Conservation (phyloP, 192 early-diverging fungal species). For the Coemansia sp. region DNA sequence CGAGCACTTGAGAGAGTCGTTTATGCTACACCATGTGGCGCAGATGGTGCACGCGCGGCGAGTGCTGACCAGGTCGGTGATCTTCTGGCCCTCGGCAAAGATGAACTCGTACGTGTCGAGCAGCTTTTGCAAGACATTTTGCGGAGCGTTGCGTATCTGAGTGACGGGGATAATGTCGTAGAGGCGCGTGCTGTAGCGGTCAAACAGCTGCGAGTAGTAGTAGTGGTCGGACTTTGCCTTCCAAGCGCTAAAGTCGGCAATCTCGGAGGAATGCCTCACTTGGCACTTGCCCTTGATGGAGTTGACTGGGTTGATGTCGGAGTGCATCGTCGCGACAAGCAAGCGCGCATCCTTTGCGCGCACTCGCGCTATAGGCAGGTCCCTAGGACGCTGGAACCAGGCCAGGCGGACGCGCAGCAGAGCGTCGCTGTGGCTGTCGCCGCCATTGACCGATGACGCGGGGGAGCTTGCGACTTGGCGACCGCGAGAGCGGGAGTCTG, state of each 20-base stretch:
- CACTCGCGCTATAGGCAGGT: constrained; percentile 59
- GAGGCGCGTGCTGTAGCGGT: constrained; percentile 81
- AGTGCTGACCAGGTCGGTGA: constrained; percentile 67
- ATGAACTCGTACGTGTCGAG: constrained; percentile 75
- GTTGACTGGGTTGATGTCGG: constrained; percentile 76
- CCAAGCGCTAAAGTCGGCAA: constrained; percentile 37
- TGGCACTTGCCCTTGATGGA: constrained; percentile 79
- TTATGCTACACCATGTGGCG: constrained; percentile 64
- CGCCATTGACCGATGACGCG: constrained; percentile 12
- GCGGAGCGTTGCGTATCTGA: constrained; percentile 76
- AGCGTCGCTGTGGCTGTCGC: neutral
- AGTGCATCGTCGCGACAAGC: constrained; percentile 84
- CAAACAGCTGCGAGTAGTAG: constrained; percentile 86
- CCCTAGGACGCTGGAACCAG: constrained; percentile 73
- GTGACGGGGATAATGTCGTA: constrained; percentile 84
- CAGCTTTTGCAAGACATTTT: constrained; percentile 64
- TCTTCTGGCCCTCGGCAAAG: constrained; percentile 80
- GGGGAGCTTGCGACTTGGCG: constrained; percentile 7
- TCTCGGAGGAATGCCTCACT: constrained; percentile 59
- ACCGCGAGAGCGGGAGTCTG: neutral
- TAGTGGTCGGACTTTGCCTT: constrained; percentile 65
- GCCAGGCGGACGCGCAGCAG: constrained; percentile 58
- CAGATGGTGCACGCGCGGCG: constrained; percentile 70
- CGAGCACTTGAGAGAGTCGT: constrained; percentile 73
- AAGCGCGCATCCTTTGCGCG: constrained; percentile 68